Base-by-base conservation (phyloP, 306 rosid species). In the Medicago arabica region DNA sequence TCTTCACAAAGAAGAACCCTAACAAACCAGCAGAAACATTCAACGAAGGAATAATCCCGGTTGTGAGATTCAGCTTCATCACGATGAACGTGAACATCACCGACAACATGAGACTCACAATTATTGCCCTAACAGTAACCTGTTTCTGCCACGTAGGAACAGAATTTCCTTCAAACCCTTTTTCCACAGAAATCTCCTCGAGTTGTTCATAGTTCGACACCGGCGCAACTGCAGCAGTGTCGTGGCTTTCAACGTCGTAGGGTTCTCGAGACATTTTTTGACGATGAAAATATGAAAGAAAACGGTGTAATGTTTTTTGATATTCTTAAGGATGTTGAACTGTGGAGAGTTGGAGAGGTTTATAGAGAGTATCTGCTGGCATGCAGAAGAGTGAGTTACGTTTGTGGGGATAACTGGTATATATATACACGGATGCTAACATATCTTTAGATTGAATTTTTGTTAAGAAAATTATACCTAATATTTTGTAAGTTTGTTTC, bases 1-100 rank as follows among this genome's bases (percentile, higher is more conserved):
- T 74, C 77, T 83, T 86, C 4, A 86, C 59, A 39, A 86, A 83
- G 51, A 86, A 83, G 69, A 86, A 86, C 43, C 89, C 89, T 41
- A 86, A 18, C 50, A 86, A 54, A 5, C 89, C 89, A 2, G 87
- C 89, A 0, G 87, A 83, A 2, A 83, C 83, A 69, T 86, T 86
- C 12, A 83, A 47, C 1, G 89, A 80, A 1, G 89, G 89, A 8
- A 83, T 77, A 2, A 86, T 86, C 0, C 87, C 87, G 1, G 85
- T 86, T 2, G 89, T 86, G 6, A 86, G 79, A 9, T 80, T 83
- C 7, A 86, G 63, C 67, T 83, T 86, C 89, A 86, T 86, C 1
- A 86, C 87, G 0, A 86, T 86, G 75, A 86, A 83, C 34, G 87
- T 70, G 75, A 86, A 86, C 59, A 83, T 19, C 50, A 83, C 67